Base-by-base conservation (phyloP, 2,329 filamentous ascomycete species). In the Apiospora rasikravindrae region DNA sequence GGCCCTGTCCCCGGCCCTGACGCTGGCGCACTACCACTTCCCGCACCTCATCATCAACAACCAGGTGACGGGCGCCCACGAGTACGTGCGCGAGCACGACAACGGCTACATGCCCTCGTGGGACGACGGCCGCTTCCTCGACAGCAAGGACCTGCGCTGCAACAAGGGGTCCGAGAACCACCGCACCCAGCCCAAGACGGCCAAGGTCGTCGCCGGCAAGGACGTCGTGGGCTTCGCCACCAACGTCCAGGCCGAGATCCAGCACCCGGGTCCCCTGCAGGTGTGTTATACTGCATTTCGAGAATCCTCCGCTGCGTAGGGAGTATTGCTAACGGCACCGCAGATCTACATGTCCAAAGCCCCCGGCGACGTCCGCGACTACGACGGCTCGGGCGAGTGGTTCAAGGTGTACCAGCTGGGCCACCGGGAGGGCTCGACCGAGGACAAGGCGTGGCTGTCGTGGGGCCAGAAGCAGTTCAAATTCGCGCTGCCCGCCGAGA, bases 351-450 rank as follows among this genome's bases (percentile, higher is more conserved):
- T 69, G 16, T 69, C 68, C 47, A 49, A 51, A n/a, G 68, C 68
- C 33, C 83, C 85, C 40, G 80, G 80, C 71, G 79, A 81, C 67
- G 84, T 85, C 49, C 80, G 78, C 73, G 77, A 78, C 49, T 86
- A 87, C 77, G 85, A 87, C 75, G 82, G 85, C 73, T 82, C 82
- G 19, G 84, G 82, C 33, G 80, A 82, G n/a, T 84, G 82, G 82
- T 83, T 83, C 73, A 82, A 82, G 75, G 79, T 83, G 76, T 83
- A 77, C 68, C 68, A 69, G 45, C 44, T 51, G 19, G 47, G 44
- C 68, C 44, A 51, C 45, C 33, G 33, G 26, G 44, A 40, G 19
- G 68, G 68, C 16, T 51, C 44, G 47, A 69, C 44, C 19, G 75
- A 74, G 73, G 67, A 72, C 26, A 67, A 57, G 29, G 13, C 72